A percentile compares a stretch with the other conserved stretches of the same genome.
phyloP scores from a whole-genome alignment of 1,284 basidiomycete species.

The Peniophora sp. region DNA sequence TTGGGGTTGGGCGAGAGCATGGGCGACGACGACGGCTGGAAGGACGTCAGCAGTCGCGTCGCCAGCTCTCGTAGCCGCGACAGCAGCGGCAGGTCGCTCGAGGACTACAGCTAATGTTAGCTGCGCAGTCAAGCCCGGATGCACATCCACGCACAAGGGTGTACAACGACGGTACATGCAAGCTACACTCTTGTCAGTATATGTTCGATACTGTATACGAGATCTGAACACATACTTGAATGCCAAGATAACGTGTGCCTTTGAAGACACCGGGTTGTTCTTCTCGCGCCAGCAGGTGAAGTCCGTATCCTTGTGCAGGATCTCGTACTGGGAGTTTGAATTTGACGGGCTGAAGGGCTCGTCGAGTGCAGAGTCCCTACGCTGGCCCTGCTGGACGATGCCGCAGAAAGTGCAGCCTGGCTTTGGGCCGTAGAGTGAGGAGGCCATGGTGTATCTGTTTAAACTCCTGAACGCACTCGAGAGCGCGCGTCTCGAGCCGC shows the following conservation, averaged over 20 bases:
- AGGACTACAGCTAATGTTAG: constrained; percentile 38
- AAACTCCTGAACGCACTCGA: constrained; percentile 11
- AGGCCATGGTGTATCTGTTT: neutral
- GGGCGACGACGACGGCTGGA: constrained; percentile 33
- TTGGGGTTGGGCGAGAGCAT: constrained; percentile 11
- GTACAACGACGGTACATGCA: constrained; percentile 72
- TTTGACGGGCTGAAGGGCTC: constrained; percentile 37
- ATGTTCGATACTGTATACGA: neutral
- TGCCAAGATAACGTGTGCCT: constrained; percentile 60
- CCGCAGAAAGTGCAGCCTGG: constrained; percentile 69
- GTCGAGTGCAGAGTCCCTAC: constrained; percentile 23
- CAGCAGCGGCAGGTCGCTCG: constrained; percentile 66
- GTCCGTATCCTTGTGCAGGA: constrained; percentile 68
- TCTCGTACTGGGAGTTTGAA: constrained; percentile 36
- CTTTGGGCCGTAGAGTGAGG: constrained; percentile 31
- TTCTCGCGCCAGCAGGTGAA: constrained; percentile 67
- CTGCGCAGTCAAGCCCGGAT: constrained; percentile 1
- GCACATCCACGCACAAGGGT: constrained; percentile 41
- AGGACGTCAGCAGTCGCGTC: constrained; percentile 42
- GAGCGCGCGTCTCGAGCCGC: too few species aligned
- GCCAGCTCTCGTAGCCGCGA: constrained; percentile 53
- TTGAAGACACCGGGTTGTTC: constrained; percentile 58
- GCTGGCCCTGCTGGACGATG: constrained; percentile 50
- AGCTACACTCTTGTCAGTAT: constrained; percentile 26
- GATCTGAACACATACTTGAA: constrained; percentile 52